Evolutionary conservation across 2,329 filamentous ascomycete species (phyloP).

Genomic region (Nannizziopsis barbatae): DNA sequence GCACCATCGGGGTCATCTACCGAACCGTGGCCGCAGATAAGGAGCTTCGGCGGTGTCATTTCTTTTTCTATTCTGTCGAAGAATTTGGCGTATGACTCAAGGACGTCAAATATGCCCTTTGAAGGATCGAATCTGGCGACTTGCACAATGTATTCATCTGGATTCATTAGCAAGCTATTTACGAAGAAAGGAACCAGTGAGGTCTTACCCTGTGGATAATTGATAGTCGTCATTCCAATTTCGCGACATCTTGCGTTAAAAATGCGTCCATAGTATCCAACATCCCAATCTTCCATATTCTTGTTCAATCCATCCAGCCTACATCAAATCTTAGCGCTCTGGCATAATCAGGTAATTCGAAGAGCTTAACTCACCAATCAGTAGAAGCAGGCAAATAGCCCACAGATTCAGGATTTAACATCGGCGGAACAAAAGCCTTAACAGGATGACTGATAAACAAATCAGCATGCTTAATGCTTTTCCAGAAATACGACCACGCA

Average conservation of each 20-base stretch:
- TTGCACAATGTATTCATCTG: slow-evolving; percentile 64
- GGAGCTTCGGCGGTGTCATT: slow-evolving; percentile 54
- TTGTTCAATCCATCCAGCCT: slow-evolving; percentile 74
- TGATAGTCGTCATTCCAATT: slow-evolving; percentile 40
- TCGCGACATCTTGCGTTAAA: slow-evolving; percentile 54
- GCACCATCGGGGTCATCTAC: slow-evolving; percentile 70
- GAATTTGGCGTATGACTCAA: slow-evolving; percentile 65
- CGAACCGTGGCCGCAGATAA: slow-evolving; percentile 67
- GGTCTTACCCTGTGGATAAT: slow-evolving; percentile 31
- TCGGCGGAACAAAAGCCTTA: slow-evolving; percentile 59
- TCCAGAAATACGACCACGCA: slow-evolving; percentile 66
- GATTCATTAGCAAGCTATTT: slow-evolving; percentile 14
- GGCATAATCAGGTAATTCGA: neutral
- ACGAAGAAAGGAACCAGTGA: slow-evolving; percentile 35
- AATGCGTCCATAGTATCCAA: slow-evolving; percentile 61
- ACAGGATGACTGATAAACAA: slow-evolving; percentile 77
- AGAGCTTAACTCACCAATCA: slow-evolving; percentile 48
- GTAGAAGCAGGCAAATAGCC: slow-evolving; percentile 70
- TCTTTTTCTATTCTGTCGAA: slow-evolving; percentile 46
- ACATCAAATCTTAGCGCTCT: slow-evolving; percentile 11
- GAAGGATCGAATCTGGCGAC: slow-evolving; percentile 73
- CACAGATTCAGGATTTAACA: slow-evolving; percentile 54
- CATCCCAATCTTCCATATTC: slow-evolving; percentile 56
- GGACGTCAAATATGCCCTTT: slow-evolving; percentile 68
- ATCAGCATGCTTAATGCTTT: slow-evolving; percentile 58